Base-by-base conservation (phyloP, 2,329 filamentous ascomycete genomes). In the Trichoderma arundinaceum region DNA sequence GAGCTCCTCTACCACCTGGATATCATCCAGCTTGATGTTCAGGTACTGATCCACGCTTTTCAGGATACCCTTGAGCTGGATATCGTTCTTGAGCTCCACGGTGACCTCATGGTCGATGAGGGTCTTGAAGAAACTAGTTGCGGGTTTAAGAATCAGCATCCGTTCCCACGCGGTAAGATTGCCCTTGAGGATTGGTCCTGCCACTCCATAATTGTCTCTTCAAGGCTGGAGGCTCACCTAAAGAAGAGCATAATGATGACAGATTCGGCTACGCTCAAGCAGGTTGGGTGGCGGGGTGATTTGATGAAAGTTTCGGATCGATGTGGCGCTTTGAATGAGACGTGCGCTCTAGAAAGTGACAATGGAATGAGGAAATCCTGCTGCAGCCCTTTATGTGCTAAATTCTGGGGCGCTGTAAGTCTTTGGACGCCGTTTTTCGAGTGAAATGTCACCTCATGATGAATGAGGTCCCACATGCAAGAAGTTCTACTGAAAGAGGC, bases 1-100 rank as follows among this genome's bases (percentile, higher is more conserved):
- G 75, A 95, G 82, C 81, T 98, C 92, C 71, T 99, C 94, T 32
- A 97, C 86, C 38, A 98, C 94, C 69, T 89, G 86, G 68, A 98
- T 96, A 75, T 97, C 92, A 75, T 99, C 95, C 58, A 99, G 88
- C 84, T 98, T 98, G 82, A 99, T 97, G 82, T 99, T 99, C 75
- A 99, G 88, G 81, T 96, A 99, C 82, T 98, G 95, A 78, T 99
- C 95, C 71, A 99, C 94, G 75, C 92, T 96, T 84, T 98, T 99
- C 71, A 99, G 85, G 41, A 90, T 96, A 71, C 95, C 95, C 73
- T 92, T 92, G 78, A 99, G 96, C 77, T 94, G 93, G 73, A 99
- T 96, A 81, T 99, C 95, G 79, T 99, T 99, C 82, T 99, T 99
- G 78, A 99, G 91, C 83, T 99, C 95, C 77, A 99, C 93, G 53